Conservation (phyloP, 192 early-diverging fungal species). For the Dimargaris cristalligena region DNA sequence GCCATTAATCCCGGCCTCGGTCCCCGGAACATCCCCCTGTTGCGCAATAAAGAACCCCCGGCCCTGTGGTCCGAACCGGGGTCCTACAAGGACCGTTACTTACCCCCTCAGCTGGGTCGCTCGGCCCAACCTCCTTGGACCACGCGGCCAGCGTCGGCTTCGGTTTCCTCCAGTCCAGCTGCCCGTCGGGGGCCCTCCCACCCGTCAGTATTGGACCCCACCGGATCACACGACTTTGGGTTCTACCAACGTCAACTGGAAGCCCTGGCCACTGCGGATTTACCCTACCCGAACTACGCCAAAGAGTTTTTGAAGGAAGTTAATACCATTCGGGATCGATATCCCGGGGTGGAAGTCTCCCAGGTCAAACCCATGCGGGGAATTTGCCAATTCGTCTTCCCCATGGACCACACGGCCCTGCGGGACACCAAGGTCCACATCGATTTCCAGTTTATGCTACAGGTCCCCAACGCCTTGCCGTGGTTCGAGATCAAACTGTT, state of each 20-base stretch:
- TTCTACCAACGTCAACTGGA: not conserved
- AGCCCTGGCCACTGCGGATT: not conserved
- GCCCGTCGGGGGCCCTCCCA: not conserved
- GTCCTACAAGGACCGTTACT: not conserved
- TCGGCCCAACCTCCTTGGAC: not conserved
- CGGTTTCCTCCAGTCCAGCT: not conserved
- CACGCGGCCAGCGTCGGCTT: not conserved
- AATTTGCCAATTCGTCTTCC: not conserved
- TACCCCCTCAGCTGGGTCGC: not conserved
- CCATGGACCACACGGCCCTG: not conserved
- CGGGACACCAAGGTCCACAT: not conserved
- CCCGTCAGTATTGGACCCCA: not conserved
- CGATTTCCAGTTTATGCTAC: not conserved
- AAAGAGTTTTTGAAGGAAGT: slow-evolving; percentile 3
- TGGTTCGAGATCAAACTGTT: slow-evolving; percentile 3
- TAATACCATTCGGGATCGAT: not conserved
- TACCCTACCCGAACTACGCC: slow-evolving; percentile 2
- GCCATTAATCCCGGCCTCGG: not conserved
- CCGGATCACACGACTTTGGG: not conserved
- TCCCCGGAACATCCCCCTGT: not conserved
- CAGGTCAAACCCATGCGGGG: not conserved
- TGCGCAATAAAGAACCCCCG: not conserved
- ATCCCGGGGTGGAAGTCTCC: not conserved
- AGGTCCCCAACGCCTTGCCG: not conserved
- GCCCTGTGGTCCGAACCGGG: not conserved